Percentiles rank a stretch among this genome's conserved stretches.
phyloP scores from a whole-genome alignment of 345 rosid genomes.

The Lepidium africanum region DNA sequence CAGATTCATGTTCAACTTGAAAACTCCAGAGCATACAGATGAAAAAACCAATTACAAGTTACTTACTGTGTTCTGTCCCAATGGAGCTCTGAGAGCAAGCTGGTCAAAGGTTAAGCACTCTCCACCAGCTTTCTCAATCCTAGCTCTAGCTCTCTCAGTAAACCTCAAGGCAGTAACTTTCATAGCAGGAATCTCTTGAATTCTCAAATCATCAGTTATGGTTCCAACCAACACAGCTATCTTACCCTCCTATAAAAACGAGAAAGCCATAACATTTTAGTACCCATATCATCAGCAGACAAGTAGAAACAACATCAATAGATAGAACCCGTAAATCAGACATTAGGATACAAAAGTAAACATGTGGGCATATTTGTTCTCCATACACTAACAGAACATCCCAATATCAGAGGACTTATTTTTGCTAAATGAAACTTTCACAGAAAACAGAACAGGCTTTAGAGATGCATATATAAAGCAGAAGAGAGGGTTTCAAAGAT shows the following conservation, averaged over 20 bases:
- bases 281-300: background rate
- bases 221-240: constrained; percentile 82
- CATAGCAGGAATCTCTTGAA: constrained; percentile 69
- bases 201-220: constrained; percentile 75
- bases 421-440: background rate
- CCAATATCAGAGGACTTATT: background rate
- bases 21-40: background rate
- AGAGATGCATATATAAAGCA: background rate
- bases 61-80: constrained; percentile 89
- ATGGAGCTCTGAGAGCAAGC: constrained; percentile 85
- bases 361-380: background rate
- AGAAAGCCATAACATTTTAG: background rate
- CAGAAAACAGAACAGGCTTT: background rate
- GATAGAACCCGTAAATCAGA: background rate
- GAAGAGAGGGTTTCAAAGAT: background rate
- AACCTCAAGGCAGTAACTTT: constrained; percentile 81
- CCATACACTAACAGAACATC: background rate
- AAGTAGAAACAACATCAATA: background rate
- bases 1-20: background rate
- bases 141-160: constrained; percentile 85
- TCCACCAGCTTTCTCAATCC: constrained; percentile 96
- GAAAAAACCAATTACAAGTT: background rate
- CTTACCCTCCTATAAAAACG: constrained; percentile 44
- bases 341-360: background rate
- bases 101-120: constrained; percentile 91